Evolutionary conservation across 495 filamentous ascomycete species (phyloP), one percentile per base, ranked within the genome.

Genomic region (Hypomontagnella submonticulosa): DNA sequence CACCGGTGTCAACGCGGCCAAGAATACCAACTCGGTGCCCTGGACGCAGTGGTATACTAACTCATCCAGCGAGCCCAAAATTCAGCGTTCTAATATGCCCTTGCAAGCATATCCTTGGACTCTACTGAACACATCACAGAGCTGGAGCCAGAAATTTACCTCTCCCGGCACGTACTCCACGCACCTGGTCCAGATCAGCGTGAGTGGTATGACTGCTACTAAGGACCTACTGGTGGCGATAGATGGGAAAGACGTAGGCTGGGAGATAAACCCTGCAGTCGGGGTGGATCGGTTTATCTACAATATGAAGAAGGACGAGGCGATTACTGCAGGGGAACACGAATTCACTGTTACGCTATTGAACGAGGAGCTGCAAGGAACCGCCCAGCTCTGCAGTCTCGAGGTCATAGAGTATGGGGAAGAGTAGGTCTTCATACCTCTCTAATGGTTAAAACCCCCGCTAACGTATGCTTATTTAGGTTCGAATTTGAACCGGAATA

Each of bases 71-170:
- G 66, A 71, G 40, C 69, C 69, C 0, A 62, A 52, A 15, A 49
- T 71, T 20, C 48, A 71, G 19, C 57, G 69, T 8, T 49, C 66
- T 38, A 66, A 69, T 11, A 71, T 71, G 69, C 69, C 69, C 23
- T 53, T 71, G 51, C 69, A 71, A 32, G 66, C 57, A 47, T 71
- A 71, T 19, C 69, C 69, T 3, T 71, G 69, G 69, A 69, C 69
- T 15, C 20, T 71, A 18, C 50, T 71, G 10, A 71, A 71, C 32
- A 69, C 69, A 1, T 33, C 69, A 5, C 52, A 63, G 42, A 57
- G 59, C 44, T 71, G 66, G 66, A 63, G 54, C 13, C 53, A 66
- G 32, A 60, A 5, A 0, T 71, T 71, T 23, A 57, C 57, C 9
- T 71, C 69, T 0, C 61, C 69, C 12, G 69, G 69, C 13, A 57